phyloP scores from a whole-genome alignment of 1,284 basidiomycete species.

The Chiua sp. region DNA sequence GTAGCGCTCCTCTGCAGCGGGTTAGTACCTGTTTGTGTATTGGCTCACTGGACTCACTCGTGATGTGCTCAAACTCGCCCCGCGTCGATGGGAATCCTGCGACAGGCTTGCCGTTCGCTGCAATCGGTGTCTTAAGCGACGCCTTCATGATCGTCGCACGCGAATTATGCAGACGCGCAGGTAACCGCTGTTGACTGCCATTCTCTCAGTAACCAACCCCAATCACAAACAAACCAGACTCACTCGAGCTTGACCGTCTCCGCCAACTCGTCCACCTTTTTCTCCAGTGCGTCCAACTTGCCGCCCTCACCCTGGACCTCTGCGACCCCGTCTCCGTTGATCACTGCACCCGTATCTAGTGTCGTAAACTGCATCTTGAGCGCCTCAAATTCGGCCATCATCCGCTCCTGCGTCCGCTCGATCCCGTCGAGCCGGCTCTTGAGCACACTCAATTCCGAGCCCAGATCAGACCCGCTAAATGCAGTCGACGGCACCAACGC shows the following conservation, averaged over 20 bases:
- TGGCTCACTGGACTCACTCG: constrained; percentile 13
- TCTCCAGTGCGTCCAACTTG: constrained; percentile 26
- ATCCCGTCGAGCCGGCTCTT: constrained; percentile 18
- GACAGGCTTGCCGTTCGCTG: constrained; percentile 22
- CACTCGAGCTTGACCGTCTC: constrained; percentile 29
- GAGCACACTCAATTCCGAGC: constrained; percentile 13
- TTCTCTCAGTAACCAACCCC: background rate
- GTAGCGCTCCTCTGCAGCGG: constrained; percentile 28
- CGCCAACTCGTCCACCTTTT: constrained; percentile 23
- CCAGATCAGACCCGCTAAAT: constrained; percentile 13
- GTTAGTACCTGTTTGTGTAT: background rate
- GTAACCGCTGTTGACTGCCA: constrained; percentile 21
- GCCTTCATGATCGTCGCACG: constrained; percentile 29
- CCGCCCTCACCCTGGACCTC: background rate
- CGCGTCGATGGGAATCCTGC: constrained; percentile 18
- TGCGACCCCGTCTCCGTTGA: no score
- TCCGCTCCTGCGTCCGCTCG: constrained; percentile 19
- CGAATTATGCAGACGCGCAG: constrained; percentile 25
- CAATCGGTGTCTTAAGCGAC: constrained; percentile 14
- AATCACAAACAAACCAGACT: background rate
- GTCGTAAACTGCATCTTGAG: constrained; percentile 19
- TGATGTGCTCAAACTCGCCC: constrained; percentile 35
- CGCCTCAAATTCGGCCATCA: constrained; percentile 18
- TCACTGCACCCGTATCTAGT: background rate
- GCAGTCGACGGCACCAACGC: constrained; percentile 31